Base-by-base conservation (phyloP, 2,329 filamentous ascomycete species). In the Saccharata proteae region DNA sequence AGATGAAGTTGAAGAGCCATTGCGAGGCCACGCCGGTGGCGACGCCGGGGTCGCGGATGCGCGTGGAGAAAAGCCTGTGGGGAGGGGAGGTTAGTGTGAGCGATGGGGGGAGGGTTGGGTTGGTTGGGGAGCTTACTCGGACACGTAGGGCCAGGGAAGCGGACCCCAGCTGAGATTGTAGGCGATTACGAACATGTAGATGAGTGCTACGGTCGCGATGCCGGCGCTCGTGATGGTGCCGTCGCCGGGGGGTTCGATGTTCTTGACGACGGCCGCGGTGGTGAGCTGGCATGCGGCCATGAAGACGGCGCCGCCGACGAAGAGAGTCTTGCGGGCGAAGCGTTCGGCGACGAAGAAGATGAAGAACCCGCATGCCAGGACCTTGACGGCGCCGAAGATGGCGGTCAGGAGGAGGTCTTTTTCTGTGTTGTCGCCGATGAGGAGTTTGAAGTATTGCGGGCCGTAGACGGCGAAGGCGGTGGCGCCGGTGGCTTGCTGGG, bases 391-490 rank as follows among this genome's bases (percentile, higher is more conserved):
- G 9, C 66, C 67, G 39, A 70, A 71, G 32, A 70, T 63, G 3
- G 62, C 66, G 0, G 64, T 69, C 6, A 71, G 43, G 1, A 71
- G 45, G 4, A 71, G 52, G 25, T 58, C 57, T 20, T 54, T 49
- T 26, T 62, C 54, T 1, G 55, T 58, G n/a, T 49, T 44, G n/a
- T 30, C 24, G 9, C 62, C 63, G 10, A 68, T 62, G 6, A 69
- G 55, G 1, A 68, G 48, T 13, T 59, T 58, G 44, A 71, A 70
- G 46, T 68, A 69, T 41, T 71, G 66, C 4, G 67, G 65, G 0
- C 63, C 64, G 32, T 67, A 70, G 46, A 69, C 69, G 9, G 65
- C 65, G 40, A 70, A 60, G 0, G 67, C 66, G 0, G 66, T 70
- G 5, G 65, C 64, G 2, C 66, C 67, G 2, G 65, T 71, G 3